These are phyloP conservation scores for Immersiporthe knoxdaviesiana DNA, from an alignment of 2,329 filamentous ascomycete species.

Conservation along the genomic window DNA sequence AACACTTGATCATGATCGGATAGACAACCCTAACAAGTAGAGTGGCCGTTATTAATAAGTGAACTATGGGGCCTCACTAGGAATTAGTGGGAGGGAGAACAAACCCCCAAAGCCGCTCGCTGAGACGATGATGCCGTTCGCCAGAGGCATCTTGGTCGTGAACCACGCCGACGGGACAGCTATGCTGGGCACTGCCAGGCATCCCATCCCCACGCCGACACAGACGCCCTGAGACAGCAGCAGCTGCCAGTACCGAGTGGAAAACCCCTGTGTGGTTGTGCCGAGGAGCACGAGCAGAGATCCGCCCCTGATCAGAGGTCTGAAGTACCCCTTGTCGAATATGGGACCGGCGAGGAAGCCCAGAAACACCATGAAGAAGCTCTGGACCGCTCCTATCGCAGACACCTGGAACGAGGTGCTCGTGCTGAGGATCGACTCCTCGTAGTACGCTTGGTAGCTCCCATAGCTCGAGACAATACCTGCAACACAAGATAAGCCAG, in stretches of 20 bases:
- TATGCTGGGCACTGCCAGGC: constrained; percentile 41
- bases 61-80: neutral
- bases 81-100: neutral
- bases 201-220: constrained; percentile 43
- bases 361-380: constrained; percentile 45
- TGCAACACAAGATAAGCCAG: neutral
- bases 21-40: constrained; percentile 22
- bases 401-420: constrained; percentile 46
- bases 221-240: constrained; percentile 27
- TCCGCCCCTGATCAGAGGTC: constrained; percentile 41
- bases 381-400: constrained; percentile 50
- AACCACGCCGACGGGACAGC: constrained; percentile 48
- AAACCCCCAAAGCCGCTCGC: constrained; percentile 28
- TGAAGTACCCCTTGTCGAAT: constrained; percentile 48
- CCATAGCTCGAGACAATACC: constrained; percentile 41
- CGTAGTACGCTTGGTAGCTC: constrained; percentile 50
- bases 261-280: constrained; percentile 50
- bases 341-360: constrained; percentile 46
- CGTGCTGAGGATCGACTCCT: constrained; percentile 38
- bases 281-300: constrained; percentile 44
- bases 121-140: constrained; percentile 39
- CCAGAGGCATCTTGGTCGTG: constrained; percentile 37
- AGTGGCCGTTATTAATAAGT: neutral
- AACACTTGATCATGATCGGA: constrained; percentile 26
- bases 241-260: constrained; percentile 48